Conservation (phyloP, 495 filamentous ascomycete species). For the Aspergillus incahuasiensis region DNA sequence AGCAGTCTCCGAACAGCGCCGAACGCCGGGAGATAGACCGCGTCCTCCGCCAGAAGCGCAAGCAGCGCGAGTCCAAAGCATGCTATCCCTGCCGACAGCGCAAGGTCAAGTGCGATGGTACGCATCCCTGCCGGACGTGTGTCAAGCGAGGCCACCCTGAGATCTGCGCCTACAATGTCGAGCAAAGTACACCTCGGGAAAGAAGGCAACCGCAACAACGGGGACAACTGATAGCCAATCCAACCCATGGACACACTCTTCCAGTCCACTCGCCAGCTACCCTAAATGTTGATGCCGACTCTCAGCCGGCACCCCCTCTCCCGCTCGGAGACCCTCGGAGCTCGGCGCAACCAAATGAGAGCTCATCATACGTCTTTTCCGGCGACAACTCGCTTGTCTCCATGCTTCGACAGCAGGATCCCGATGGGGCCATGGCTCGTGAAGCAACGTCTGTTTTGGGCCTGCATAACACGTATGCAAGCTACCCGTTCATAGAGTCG, state of each 20-base stretch:
- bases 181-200: not conserved
- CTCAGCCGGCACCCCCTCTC: not conserved
- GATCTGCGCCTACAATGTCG: slow-evolving; percentile 33
- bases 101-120: slow-evolving; percentile 39
- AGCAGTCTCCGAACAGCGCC: not conserved
- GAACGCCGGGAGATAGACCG: slow-evolving; percentile 23
- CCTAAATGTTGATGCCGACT: not conserved
- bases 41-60: slow-evolving; percentile 27
- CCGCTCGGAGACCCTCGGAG: not conserved
- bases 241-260: not conserved
- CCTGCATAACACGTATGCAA: slow-evolving; percentile 64
- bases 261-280: no score
- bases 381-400: slow-evolving; percentile 38
- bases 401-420: slow-evolving; percentile 47
- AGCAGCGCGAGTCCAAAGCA: slow-evolving; percentile 31
- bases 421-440: slow-evolving; percentile 39
- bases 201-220: not conserved
- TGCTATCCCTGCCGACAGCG: slow-evolving; percentile 40
- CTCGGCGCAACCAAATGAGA: slow-evolving; percentile 12
- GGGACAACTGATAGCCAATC: not conserved
- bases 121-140: slow-evolving; percentile 32
- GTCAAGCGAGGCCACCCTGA: slow-evolving; percentile 28
- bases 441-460: slow-evolving; percentile 52
- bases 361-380: slow-evolving; percentile 32
- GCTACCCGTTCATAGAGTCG: slow-evolving; percentile 58